Percentiles rank a stretch among this genome's conserved stretches.
These are phyloP conservation scores for Crucibulum laeve DNA, from an alignment of 768 basidiomycete genomes.

Conservation along the genomic window DNA sequence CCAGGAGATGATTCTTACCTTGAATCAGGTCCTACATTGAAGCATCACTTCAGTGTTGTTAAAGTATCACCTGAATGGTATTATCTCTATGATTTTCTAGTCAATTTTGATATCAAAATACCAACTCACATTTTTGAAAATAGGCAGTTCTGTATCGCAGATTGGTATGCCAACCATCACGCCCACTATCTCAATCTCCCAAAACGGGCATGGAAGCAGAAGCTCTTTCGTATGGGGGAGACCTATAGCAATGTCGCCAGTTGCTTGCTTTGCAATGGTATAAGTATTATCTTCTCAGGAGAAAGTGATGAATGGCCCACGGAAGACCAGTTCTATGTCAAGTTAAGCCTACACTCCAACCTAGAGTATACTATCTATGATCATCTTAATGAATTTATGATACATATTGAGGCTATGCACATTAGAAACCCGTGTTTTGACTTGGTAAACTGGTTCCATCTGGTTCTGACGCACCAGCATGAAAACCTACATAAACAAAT, in stretches of 20 bases:
- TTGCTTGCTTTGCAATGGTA: background rate
- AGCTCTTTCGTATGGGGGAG: background rate
- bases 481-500: too few species aligned
- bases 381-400: too few species aligned
- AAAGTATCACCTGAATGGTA: background rate
- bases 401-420: too few species aligned
- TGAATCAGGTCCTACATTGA: background rate
- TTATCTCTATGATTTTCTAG: background rate
- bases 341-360: background rate
- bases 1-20: background rate
- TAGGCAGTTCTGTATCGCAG: background rate
- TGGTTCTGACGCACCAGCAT: too few species aligned
- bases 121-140: background rate
- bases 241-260: background rate
- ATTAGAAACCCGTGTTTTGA: too few species aligned
- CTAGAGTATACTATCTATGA: background rate
- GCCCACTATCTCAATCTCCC: background rate
- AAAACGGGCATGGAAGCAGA: background rate
- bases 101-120: background rate
- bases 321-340: background rate
- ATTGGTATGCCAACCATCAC: background rate
- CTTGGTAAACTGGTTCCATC: too few species aligned
- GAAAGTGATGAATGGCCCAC: background rate
- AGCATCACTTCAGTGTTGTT: background rate
- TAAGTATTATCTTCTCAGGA: background rate